phyloP scores from a whole-genome alignment of 768 basidiomycete species.

The Xanthoconium purpureum region DNA sequence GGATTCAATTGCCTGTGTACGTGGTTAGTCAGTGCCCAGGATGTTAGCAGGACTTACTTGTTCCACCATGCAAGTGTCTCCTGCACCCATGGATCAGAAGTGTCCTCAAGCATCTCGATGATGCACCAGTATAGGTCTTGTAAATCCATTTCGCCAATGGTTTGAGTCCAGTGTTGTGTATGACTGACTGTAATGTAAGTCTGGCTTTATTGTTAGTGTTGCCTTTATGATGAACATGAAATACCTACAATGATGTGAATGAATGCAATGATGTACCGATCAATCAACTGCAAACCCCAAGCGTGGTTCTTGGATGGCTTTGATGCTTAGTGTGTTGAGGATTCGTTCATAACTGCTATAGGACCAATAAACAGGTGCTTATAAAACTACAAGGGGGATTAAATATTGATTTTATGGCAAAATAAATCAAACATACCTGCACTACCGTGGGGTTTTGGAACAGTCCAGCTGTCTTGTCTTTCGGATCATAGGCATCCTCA shows the following conservation, averaged over 20 bases:
- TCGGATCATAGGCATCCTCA: not conserved
- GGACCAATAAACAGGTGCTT: slow-evolving; percentile 1
- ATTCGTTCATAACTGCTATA: not conserved
- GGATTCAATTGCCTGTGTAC: not conserved
- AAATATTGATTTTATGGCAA: not conserved
- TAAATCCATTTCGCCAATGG: not conserved
- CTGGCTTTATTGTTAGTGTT: not conserved
- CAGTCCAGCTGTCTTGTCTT: not conserved
- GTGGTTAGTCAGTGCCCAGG: not conserved
- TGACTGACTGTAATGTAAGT: slow-evolving; percentile 1
- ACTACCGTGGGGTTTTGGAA: not conserved
- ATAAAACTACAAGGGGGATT: not conserved
- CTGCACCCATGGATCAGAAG: not conserved
- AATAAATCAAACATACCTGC: not conserved
- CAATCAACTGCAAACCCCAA: not conserved
- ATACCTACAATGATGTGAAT: not conserved
- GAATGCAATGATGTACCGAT: not conserved
- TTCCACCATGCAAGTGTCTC: slow-evolving; percentile 5
- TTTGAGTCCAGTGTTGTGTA: not conserved
- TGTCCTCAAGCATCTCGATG: not conserved
- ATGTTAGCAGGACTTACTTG: not conserved
- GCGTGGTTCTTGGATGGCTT: not conserved
- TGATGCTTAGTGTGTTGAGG: not conserved
- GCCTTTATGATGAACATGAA: not conserved
- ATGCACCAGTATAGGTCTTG: slow-evolving; percentile 1